Evolutionary conservation across 1,284 basidiomycete genomes (phyloP).

Genomic region (Pascua sp.): DNA sequence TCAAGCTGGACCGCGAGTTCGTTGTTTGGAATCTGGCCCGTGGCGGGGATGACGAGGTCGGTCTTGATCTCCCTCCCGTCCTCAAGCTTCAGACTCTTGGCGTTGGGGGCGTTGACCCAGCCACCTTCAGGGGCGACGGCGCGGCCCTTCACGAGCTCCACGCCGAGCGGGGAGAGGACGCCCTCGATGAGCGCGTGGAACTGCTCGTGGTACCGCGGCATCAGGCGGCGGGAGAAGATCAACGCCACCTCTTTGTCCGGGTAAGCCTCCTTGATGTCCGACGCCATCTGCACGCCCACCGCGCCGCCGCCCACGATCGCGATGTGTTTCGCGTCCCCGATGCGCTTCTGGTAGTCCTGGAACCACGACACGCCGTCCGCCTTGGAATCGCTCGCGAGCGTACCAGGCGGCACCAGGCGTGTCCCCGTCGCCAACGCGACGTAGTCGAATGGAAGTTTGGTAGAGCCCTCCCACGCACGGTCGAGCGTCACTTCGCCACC

Average conservation of each 20-base stretch:
- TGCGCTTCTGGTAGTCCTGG: constrained; percentile 25
- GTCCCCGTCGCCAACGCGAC: constrained; percentile 43
- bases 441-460: constrained; percentile 32
- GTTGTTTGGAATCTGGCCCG: constrained; percentile 51
- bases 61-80: constrained; percentile 38
- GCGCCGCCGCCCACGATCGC: constrained; percentile 49
- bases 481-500: constrained; percentile 8
- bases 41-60: constrained; percentile 32
- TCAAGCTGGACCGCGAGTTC: constrained; percentile 30
- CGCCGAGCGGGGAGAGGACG: constrained; percentile 45
- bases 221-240: constrained; percentile 64
- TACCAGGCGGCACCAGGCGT: constrained; percentile 31
- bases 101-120: constrained; percentile 32
- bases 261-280: constrained; percentile 63
- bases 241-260: constrained; percentile 62
- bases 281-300: constrained; percentile 59
- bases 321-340: constrained; percentile 26
- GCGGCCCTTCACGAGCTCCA: constrained; percentile 36
- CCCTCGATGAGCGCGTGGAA: constrained; percentile 54
- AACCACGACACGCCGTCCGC: constrained; percentile 15
- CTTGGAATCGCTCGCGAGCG: constrained; percentile 27
- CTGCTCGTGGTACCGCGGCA: constrained; percentile 59
- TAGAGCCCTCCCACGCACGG: constrained; percentile 14
- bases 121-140: constrained; percentile 45
- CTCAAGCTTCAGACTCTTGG: constrained; percentile 38